Conservation (phyloP, 345 rosid species). For the Populus nigra region DNA sequence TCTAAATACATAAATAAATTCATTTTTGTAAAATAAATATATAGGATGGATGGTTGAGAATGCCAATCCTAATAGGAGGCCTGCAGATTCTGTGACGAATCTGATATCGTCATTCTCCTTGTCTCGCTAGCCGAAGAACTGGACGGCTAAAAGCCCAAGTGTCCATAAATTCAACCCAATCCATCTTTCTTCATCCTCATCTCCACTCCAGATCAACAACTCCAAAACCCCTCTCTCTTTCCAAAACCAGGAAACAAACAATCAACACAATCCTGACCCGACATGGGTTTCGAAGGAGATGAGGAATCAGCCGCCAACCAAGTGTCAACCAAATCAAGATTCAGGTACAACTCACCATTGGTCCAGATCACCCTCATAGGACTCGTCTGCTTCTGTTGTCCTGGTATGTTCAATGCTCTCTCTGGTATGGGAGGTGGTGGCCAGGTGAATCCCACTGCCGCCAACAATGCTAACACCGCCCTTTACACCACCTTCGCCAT, state of each 20-base stretch:
- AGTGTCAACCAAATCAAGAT: constrained; percentile 19
- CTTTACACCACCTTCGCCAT: constrained; percentile 61
- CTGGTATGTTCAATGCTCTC: constrained; percentile 95
- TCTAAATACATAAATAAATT: no score
- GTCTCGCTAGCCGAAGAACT: background rate
- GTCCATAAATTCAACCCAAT: background rate
- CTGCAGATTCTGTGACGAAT: no score
- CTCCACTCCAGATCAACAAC: background rate
- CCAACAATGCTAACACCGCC: constrained; percentile 81
- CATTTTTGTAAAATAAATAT: no score
- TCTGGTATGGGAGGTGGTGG: constrained; percentile 98
- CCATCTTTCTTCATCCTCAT: background rate
- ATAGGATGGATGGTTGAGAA: no score
- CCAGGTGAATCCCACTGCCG: constrained; percentile 72
- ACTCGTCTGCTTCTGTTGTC: constrained; percentile 91
- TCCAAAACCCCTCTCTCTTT: background rate
- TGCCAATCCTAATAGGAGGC: no score
- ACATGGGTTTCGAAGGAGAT: constrained; percentile 34
- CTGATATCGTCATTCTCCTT: background rate
- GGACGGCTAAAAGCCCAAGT: background rate
- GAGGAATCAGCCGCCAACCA: constrained; percentile 18
- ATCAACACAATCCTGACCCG: background rate
- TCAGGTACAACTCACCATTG: constrained; percentile 74
- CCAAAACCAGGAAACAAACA: background rate
- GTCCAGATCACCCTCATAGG: constrained; percentile 71